Base-by-base conservation (phyloP, 2,329 filamentous ascomycete genomes). In the Epichloe sylvatica region DNA sequence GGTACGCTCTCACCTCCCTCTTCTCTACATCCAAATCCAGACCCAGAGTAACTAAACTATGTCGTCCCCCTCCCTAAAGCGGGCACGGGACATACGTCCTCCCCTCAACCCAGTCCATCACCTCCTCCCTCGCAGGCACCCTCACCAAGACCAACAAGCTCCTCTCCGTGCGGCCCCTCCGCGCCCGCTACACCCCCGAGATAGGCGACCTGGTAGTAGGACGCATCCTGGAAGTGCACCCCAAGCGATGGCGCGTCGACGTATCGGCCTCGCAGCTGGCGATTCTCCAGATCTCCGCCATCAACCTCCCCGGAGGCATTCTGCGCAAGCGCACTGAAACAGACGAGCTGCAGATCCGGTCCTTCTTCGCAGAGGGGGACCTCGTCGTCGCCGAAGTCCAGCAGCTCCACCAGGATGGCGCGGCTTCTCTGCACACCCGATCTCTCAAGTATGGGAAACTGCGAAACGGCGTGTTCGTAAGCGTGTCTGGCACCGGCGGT, bases 341-440 rank as follows among this genome's bases (percentile, higher is more conserved):
- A 15, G 92, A 98, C 66, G 92, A 97, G 71, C 75, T 98, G 60
- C 92, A 97, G 68, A 97, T 98, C 67, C 81, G 92, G 46, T 87
- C 82, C n/a, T 98, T 96, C 68, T 97, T 98, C 70, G 83, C 84
- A 49, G 92, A 98, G 67, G 92, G 92, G 12, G 92, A 98, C 64
- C 70, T 98, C 47, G 72, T 98, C 15, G 86, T 97, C 17, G 92
- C 92, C 1, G 92, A 98, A 70, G 92, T 98, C 49, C 92, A 98
- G 74, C 80, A 80, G 57, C 73, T 98, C 49, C 87, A 89, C 64
- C 77, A 81, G 51, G 91, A 97, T 67, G 91, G 90, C 51, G 83
- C 80, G 1, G 90, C 92, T 1, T 83, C 83, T 51, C 72, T 98
- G 61, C 92, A 98, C 70, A 97, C 92, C 8, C 80, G 92, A 53